These are phyloP conservation scores for Phytophthora rubi DNA, from an alignment of 352 stramenopile genomes.

Conservation along the genomic window DNA sequence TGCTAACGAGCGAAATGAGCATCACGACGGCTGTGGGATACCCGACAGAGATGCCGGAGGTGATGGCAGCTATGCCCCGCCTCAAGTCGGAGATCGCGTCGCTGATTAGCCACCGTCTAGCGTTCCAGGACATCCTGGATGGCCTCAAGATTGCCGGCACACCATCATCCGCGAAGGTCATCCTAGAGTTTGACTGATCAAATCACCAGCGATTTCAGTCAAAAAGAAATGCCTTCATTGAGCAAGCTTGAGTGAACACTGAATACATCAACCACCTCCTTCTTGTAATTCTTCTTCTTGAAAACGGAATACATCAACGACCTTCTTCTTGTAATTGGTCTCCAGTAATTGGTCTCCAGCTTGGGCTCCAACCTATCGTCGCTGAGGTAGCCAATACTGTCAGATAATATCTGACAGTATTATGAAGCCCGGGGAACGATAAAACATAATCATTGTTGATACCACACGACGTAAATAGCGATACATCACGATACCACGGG, in stretches of 20 bases:
- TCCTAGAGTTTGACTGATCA: conserved; percentile 31
- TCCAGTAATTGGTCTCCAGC: too few relatives aligned
- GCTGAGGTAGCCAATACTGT: too few relatives aligned
- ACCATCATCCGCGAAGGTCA: conserved; percentile 35
- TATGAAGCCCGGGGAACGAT: not conserved
- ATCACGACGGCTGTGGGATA: conserved; percentile 35
- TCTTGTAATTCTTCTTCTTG: too few relatives aligned
- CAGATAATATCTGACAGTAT: too few relatives aligned
- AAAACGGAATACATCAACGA: too few relatives aligned
- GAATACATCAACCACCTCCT: too few relatives aligned
- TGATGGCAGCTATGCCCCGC: conserved; percentile 31
- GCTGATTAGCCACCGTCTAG: conserved; percentile 33
- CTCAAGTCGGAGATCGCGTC: conserved; percentile 29
- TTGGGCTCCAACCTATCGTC: too few relatives aligned
- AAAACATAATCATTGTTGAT: not conserved
- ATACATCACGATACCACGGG: not conserved
- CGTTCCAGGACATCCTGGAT: conserved; percentile 32
- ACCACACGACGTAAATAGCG: not conserved
- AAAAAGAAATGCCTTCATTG: not conserved
- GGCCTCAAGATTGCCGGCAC: conserved; percentile 32
- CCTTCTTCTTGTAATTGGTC: too few relatives aligned
- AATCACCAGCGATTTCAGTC: not conserved
- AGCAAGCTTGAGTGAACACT: not conserved
- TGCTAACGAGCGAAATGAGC: conserved; percentile 40
- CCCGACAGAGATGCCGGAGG: conserved; percentile 33